Evolutionary conservation across 129 eudicot species (phyloP), one percentile per base, ranked within the genome.

Genomic region (Rutidosis leptorrhynchoides): DNA sequence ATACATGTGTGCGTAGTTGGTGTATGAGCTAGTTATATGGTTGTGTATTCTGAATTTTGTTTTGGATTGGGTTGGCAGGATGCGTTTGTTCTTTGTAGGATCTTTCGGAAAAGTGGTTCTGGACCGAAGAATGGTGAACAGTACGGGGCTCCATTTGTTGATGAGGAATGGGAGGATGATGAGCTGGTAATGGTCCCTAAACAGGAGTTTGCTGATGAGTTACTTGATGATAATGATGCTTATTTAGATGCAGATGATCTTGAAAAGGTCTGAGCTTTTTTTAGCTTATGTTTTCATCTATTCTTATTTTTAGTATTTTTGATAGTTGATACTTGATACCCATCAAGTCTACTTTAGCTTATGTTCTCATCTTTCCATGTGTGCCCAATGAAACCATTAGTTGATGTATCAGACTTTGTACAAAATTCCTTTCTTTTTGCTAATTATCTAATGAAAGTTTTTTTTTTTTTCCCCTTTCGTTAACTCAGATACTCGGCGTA

Each of bases 81-180:
- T 54, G 71, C 96, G 2, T 78, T 81, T 57, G 98, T 92, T 46
- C 79, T 92, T 25, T 87, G 95, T 72, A 79, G 98, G 57, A 74
- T 92, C 53, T 92, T 92, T 55, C 90, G 83, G 61, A 92, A 92
- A 71, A 87, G 98, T 78, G 96, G 98, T 25, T 67, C 96, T 20
- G 98, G 98, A 67, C 95, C 98, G 22, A 92, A 92, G 73, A 88
- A 92, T 42, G 96, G 96, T 58, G 98, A 92, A 74, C 83, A 85
- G 53, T 85, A 87, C 64, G 97, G 97, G 12, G 97, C 97, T 4
- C 90, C 88, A 10, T 76, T 85, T 60, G 54, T 77, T 62, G 87
- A 89, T 65, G 85, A 85, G 73, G 96, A 91, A 73, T 91, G 97
- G 97, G 95, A 87, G 67, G 81, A 83, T 20, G 85, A 82, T 70